Evolutionary conservation across 306 rosid genomes (phyloP), one percentile per base, ranked within the genome.

Genomic region (peach (Prunus persica)): DNA sequence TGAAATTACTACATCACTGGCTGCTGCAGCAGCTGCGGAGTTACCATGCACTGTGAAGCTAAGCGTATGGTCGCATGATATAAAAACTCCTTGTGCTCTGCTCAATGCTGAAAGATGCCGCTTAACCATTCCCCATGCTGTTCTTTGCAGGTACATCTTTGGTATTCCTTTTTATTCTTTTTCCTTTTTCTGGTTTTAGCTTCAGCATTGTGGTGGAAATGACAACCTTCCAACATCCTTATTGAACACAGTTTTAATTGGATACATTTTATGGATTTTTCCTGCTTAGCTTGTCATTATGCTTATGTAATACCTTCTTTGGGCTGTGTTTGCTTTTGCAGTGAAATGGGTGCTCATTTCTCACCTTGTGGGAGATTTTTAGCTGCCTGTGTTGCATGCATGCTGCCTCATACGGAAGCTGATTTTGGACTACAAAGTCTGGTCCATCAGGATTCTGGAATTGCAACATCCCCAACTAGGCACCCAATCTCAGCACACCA

Each of bases 271-370:
- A 2, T 41, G 47, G 50, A 45, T 47, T 12, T 54, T 84, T 87
- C 65, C n/a, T 81, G 75, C 72, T 56, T 67, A 51, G 68, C 65
- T 50, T 30, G 19, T 41, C 27, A 69, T 34, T 50, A 38, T 72
- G 70, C 57, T 43, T 49, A 67, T 19, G 45, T 55, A 41, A 60
- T 61, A 57, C 11, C 78, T 60, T 45, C 25, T 58, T 49, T 62
- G 55, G 61, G 49, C 30, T 78, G 68, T 69, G 55, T 38, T 25
- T 71, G 60, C 43, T 60, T 74, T 84, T 90, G 90, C 96, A 95
- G 99, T 78, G 99, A 95, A 88, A 95, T 95, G 99, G 99, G 99
- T 79, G 91, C 97, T 76, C 99, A 92, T 80, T 95, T 95, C 86
- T 95, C 99, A 63, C 99, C 99, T 14, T 95, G 97, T 58, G 99